A percentile compares a stretch with the other conserved stretches of the same genome.
These are phyloP conservation scores for Leccinum sublutescens DNA, from an alignment of 768 basidiomycete genomes.

Conservation along the genomic window DNA sequence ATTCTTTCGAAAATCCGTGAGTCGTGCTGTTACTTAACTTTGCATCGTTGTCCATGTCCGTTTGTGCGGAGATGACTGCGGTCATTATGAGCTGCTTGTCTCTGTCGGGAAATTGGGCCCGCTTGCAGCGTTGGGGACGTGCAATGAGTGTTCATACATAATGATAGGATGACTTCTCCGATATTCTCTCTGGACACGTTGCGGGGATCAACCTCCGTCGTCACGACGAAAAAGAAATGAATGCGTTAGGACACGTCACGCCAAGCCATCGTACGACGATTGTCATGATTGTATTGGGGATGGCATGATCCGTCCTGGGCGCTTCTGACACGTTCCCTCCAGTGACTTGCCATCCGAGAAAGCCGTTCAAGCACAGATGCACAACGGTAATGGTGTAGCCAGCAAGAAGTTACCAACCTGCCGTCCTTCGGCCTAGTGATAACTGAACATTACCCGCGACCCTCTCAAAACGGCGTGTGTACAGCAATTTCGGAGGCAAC, in stretches of 20 bases:
- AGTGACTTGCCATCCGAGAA: not conserved
- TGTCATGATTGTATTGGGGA: not conserved
- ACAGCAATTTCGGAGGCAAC: not conserved
- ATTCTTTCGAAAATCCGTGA: not conserved
- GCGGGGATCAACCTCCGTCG: not conserved
- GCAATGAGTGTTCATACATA: not conserved
- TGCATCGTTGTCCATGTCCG: not conserved
- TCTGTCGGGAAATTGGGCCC: not conserved
- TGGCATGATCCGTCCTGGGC: not conserved
- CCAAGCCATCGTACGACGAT: not conserved
- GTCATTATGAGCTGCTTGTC: not conserved
- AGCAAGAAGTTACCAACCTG: not conserved
- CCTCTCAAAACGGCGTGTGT: not conserved
- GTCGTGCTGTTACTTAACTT: not conserved
- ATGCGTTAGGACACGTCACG: not conserved
- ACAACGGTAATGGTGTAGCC: not conserved
- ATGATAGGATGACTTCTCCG: not conserved
- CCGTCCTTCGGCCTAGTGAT: not conserved
- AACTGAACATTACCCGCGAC: not conserved
- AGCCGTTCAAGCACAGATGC: not conserved
- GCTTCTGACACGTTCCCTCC: not conserved
- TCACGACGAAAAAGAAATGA: not conserved
- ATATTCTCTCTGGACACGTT: not conserved
- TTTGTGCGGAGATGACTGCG: not conserved
- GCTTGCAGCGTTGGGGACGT: not conserved